These are phyloP conservation scores for Volvariella surrecta DNA, from an alignment of 1,284 basidiomycete species.

Conservation along the genomic window DNA sequence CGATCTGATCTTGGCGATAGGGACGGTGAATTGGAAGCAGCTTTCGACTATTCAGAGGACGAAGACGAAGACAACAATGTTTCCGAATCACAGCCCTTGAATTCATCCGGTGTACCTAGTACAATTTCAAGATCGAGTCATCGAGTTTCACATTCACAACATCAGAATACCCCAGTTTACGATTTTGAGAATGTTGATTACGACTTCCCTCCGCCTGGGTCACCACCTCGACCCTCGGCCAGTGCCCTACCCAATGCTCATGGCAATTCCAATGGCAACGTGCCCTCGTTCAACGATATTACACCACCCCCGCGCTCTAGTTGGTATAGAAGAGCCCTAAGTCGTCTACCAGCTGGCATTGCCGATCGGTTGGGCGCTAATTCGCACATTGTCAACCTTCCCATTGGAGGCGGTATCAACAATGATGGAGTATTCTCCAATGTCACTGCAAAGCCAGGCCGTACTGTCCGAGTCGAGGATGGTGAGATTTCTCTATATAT, in stretches of 20 bases:
- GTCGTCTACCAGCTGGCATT: constrained; percentile 46
- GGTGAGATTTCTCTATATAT: constrained; percentile 33
- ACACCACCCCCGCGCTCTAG: constrained; percentile 29
- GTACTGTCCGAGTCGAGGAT: constrained; percentile 49
- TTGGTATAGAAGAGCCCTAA: constrained; percentile 52
- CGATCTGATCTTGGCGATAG: constrained; percentile 36
- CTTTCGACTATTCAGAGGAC: constrained; percentile 68
- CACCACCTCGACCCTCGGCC: constrained; percentile 64
- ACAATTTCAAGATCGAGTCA: neutral
- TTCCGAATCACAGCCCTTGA: constrained; percentile 46
- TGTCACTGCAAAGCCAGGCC: constrained; percentile 83
- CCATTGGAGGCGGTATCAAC: constrained; percentile 65
- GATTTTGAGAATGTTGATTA: constrained; percentile 83
- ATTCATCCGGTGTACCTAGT: constrained; percentile 23
- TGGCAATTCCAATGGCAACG: constrained; percentile 77
- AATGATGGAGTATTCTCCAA: constrained; percentile 98
- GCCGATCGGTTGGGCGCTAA: constrained; percentile 39
- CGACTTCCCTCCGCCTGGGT: constrained; percentile 74
- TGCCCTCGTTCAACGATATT: constrained; percentile 44
- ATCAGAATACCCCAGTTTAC: constrained; percentile 41
- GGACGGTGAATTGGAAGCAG: constrained; percentile 64
- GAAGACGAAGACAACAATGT: constrained; percentile 41
- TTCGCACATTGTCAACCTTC: constrained; percentile 35
- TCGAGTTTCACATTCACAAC: constrained; percentile 15
- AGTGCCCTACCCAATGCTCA: constrained; percentile 58